Percentiles rank a stretch among this genome's conserved stretches.
Evolutionary conservation across 208 protist species (phyloP).

Genomic region (Balamuthia mandrillaris): DNA sequence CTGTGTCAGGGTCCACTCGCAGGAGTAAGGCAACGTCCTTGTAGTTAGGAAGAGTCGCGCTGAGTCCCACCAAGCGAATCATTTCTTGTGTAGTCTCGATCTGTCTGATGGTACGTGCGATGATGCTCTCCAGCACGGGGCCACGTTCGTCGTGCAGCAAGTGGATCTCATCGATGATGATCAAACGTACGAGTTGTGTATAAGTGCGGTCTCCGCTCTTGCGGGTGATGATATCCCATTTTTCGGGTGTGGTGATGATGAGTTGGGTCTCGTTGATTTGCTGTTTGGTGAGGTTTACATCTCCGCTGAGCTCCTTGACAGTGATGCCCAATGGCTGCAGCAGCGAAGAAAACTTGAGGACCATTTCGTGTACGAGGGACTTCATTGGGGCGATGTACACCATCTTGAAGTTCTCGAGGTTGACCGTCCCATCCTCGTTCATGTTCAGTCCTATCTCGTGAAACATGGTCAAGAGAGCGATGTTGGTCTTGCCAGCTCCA

Average conservation of each 20-base stretch:
- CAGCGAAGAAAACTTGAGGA: constrained; percentile 88
- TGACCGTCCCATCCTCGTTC: constrained; percentile 58
- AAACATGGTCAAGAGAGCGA: constrained; percentile 98
- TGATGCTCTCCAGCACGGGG: constrained; percentile 97
- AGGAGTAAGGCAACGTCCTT: constrained; percentile 97
- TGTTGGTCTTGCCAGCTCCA: constrained; percentile 99
- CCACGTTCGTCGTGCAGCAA: constrained; percentile 98
- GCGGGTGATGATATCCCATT: constrained; percentile 99
- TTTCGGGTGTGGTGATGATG: constrained; percentile 99
- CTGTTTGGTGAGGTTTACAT: constrained; percentile 89
- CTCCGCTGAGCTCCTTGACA: constrained; percentile 96
- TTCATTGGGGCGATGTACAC: constrained; percentile 99
- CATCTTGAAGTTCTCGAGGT: constrained; percentile 88
- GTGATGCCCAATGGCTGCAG: constrained; percentile 87
- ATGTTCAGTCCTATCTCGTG: constrained; percentile 79
- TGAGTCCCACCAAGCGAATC: constrained; percentile 97
- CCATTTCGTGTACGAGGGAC: constrained; percentile 98
- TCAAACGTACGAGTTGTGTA: constrained; percentile 78
- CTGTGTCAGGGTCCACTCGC: constrained; percentile 86
- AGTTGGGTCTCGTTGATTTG: constrained; percentile 95
- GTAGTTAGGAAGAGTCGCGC: constrained; percentile 99
- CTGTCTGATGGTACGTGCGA: constrained; percentile 89
- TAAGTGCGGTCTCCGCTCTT: constrained; percentile 83
- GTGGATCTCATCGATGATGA: constrained; percentile 94
- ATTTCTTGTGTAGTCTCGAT: constrained; percentile 70